Conservation (phyloP, 352 stramenopile species). For the Globisporangium radiosum region DNA sequence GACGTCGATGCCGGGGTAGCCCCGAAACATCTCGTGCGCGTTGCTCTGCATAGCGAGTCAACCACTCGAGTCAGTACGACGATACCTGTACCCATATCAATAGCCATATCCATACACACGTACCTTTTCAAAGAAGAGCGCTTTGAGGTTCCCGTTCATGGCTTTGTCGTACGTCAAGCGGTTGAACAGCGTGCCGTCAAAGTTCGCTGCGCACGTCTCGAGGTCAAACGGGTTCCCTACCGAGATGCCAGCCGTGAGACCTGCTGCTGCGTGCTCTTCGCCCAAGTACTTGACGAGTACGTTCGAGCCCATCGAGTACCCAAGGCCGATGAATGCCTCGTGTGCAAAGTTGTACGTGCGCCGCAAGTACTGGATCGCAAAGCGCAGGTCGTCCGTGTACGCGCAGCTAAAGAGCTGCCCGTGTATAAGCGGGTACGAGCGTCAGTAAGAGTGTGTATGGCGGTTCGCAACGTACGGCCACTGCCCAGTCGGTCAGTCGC, state of each 20-base stretch:
- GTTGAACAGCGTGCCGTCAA: conserved; percentile 44
- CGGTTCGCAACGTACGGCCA: too few relatives aligned
- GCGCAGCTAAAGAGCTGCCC: conserved; percentile 35
- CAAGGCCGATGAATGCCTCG: conserved; percentile 46
- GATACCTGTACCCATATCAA: not conserved
- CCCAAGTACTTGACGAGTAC: conserved; percentile 77
- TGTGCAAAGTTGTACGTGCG: conserved; percentile 33
- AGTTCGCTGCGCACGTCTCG: conserved; percentile 38
- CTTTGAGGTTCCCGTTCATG: conserved; percentile 47
- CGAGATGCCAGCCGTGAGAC: conserved; percentile 48
- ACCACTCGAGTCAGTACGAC: too few relatives aligned
- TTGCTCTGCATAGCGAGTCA: conserved; percentile 19
- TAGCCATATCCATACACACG: not conserved
- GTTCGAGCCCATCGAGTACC: conserved; percentile 77
- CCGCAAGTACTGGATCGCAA: conserved; percentile 33
- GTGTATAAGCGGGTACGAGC: too few relatives aligned
- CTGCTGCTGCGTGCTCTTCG: conserved; percentile 36
- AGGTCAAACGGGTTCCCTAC: conserved; percentile 75
- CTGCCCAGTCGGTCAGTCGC: too few relatives aligned
- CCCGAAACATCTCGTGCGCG: conserved; percentile 41
- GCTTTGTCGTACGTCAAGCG: conserved; percentile 56
- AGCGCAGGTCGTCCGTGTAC: conserved; percentile 47
- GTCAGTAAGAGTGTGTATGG: too few relatives aligned
- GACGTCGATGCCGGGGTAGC: conserved; percentile 35
- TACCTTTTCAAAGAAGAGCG: conserved; percentile 60